A percentile compares a stretch with the other conserved stretches of the same genome.
phyloP scores from a whole-genome alignment of 768 basidiomycete genomes.

The Gymnopilus dilepis region DNA sequence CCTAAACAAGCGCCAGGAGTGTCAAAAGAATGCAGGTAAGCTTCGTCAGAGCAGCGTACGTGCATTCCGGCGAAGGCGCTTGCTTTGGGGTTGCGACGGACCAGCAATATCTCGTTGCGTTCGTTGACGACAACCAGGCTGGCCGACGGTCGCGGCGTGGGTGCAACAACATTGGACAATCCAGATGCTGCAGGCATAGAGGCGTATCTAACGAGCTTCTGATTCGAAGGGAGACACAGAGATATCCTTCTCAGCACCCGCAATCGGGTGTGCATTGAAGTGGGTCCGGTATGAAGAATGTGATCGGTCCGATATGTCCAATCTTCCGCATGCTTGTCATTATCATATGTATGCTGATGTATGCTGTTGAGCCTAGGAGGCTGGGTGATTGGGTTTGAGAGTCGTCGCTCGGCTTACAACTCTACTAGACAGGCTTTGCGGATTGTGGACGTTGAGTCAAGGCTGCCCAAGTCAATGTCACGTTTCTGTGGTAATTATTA shows the following conservation, averaged over 20 bases:
- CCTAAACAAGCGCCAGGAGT: constrained; percentile 45
- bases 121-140: constrained; percentile 70
- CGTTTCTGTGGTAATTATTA: too few relatives aligned
- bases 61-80: constrained; percentile 69
- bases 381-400: too few relatives aligned
- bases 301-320: constrained; percentile 22
- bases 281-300: constrained; percentile 19
- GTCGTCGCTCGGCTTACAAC: too few relatives aligned
- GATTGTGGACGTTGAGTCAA: too few relatives aligned
- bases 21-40: background rate
- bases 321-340: too few relatives aligned
- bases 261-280: constrained; percentile 20
- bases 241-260: constrained; percentile 1
- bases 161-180: constrained; percentile 1
- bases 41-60: constrained; percentile 42
- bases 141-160: constrained; percentile 63
- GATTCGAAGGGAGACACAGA: background rate
- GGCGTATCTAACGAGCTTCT: background rate
- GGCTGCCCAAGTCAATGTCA: too few relatives aligned
- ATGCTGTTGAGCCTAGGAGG: too few relatives aligned
- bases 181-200: constrained; percentile 18
- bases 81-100: constrained; percentile 70
- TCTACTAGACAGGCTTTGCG: too few relatives aligned
- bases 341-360: too few relatives aligned
- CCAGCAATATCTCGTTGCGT: constrained; percentile 70